Conservation (phyloP, 2,329 filamentous ascomycete genomes). For the Aphanocladium album region DNA sequence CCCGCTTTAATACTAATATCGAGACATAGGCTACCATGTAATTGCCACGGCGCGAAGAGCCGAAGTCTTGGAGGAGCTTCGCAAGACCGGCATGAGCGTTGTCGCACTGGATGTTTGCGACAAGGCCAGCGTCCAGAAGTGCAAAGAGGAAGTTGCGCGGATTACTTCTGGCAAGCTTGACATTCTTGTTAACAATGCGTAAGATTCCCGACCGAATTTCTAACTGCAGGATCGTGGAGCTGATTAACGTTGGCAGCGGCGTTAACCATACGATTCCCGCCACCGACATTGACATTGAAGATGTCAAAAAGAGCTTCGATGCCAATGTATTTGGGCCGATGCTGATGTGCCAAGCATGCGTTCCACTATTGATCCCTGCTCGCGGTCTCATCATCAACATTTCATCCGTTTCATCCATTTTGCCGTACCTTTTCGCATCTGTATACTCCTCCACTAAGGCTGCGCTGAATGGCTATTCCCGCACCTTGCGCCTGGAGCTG, state of each 20-base stretch:
- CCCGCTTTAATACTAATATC: constrained; percentile 7
- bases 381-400: constrained; percentile 52
- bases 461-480: constrained; percentile 48
- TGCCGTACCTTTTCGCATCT: constrained; percentile 49
- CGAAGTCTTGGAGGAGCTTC: constrained; percentile 42
- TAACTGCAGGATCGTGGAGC: neutral
- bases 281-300: constrained; percentile 46
- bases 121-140: constrained; percentile 43
- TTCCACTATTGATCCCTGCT: constrained; percentile 43
- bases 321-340: constrained; percentile 55
- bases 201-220: neutral
- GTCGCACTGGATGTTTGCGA: constrained; percentile 51
- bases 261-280: constrained; percentile 48
- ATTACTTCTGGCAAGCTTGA: constrained; percentile 51
- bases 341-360: constrained; percentile 49
- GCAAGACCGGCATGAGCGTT: constrained; percentile 42
- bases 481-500: constrained; percentile 49
- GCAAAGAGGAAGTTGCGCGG: constrained; percentile 40
- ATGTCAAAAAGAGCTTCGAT: constrained; percentile 50
- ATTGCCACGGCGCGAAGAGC: constrained; percentile 52
- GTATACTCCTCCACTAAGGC: constrained; percentile 52
- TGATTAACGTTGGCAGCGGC: neutral
- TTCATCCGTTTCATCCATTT: constrained; percentile 46
- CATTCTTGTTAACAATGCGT: constrained; percentile 58
- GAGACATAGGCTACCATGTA: constrained; percentile 42